These are phyloP conservation scores for Wallacemonas sp. DNA, from an alignment of 208 protist species.

Conservation along the genomic window DNA sequence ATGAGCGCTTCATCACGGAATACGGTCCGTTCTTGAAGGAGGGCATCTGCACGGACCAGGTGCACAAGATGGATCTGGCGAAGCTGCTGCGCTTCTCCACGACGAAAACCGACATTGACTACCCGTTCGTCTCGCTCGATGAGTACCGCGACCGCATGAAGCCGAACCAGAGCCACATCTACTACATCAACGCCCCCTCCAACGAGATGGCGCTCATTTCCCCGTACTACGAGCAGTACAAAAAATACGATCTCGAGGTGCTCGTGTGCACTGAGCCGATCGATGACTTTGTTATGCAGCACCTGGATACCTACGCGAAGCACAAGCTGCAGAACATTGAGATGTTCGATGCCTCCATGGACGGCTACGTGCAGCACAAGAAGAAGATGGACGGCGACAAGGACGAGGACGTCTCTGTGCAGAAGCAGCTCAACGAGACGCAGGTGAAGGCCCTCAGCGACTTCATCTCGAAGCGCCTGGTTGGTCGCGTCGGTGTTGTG, in stretches of 20 bases:
- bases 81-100: constrained; percentile 94
- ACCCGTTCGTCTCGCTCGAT: constrained; percentile 88
- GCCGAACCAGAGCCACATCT: constrained; percentile 95
- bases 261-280: constrained; percentile 92
- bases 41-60: constrained; percentile 94
- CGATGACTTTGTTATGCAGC: constrained; percentile 96
- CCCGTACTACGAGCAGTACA: constrained; percentile 97
- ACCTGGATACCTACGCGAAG: constrained; percentile 92
- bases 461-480: constrained; percentile 87
- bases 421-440: constrained; percentile 85
- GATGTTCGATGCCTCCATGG: constrained; percentile 84
- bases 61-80: constrained; percentile 93
- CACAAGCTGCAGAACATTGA: constrained; percentile 94
- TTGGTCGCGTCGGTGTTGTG: constrained; percentile 81
- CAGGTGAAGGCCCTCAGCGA: constrained; percentile 85
- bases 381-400: constrained; percentile 86
- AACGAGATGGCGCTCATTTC: constrained; percentile 90
- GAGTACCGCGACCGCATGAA: constrained; percentile 96
- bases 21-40: constrained; percentile 96
- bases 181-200: constrained; percentile 92
- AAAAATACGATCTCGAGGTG: constrained; percentile 94
- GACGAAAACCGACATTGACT: constrained; percentile 72
- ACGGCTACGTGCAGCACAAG: constrained; percentile 90
- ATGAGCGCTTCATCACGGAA: constrained; percentile 93
- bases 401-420: constrained; percentile 70